phyloP scores from a whole-genome alignment of 2,329 filamentous ascomycete genomes.

The Xylariaceae sp. region DNA sequence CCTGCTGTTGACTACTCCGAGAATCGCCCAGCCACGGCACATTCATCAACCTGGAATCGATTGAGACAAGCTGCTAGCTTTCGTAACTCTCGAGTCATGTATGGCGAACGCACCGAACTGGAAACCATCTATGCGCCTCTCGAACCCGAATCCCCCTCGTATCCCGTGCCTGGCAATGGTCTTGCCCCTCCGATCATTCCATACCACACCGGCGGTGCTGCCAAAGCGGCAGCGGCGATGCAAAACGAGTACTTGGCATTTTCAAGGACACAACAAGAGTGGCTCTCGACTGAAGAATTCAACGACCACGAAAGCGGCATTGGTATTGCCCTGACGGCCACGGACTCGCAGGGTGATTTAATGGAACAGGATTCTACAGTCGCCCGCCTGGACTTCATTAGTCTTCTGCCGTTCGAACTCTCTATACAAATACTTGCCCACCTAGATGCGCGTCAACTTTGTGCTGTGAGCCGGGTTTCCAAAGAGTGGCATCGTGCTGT shows the following conservation, averaged over 20 bases:
- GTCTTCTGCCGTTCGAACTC: constrained; percentile 51
- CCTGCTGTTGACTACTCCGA: constrained; percentile 20
- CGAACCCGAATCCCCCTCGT: constrained; percentile 24
- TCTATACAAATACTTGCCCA: constrained; percentile 54
- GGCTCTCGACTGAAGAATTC: constrained; percentile 44
- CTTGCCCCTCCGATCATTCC: constrained; percentile 58
- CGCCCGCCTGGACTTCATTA: constrained; percentile 53
- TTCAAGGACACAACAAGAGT: constrained; percentile 34
- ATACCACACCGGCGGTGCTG: constrained; percentile 54
- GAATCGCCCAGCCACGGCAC: constrained; percentile 40
- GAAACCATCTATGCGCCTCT: constrained; percentile 32
- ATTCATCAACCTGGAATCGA: constrained; percentile 45
- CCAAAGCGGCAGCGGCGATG: constrained; percentile 56
- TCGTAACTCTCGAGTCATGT: constrained; percentile 42
- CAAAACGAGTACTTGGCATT: constrained; percentile 48
- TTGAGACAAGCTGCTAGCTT: constrained; percentile 48
- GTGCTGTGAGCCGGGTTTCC: constrained; percentile 46
- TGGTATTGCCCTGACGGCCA: constrained; percentile 50
- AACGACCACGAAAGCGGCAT: constrained; percentile 63
- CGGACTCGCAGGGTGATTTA: constrained; percentile 29
- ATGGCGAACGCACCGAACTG: constrained; percentile 36
- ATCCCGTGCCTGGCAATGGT: constrained; percentile 45
- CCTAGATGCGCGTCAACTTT: constrained; percentile 50
- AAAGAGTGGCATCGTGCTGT: constrained; percentile 43
- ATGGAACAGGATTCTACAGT: constrained; percentile 33